Conservation (phyloP, 768 basidiomycete genomes). For the Mycena pura region DNA sequence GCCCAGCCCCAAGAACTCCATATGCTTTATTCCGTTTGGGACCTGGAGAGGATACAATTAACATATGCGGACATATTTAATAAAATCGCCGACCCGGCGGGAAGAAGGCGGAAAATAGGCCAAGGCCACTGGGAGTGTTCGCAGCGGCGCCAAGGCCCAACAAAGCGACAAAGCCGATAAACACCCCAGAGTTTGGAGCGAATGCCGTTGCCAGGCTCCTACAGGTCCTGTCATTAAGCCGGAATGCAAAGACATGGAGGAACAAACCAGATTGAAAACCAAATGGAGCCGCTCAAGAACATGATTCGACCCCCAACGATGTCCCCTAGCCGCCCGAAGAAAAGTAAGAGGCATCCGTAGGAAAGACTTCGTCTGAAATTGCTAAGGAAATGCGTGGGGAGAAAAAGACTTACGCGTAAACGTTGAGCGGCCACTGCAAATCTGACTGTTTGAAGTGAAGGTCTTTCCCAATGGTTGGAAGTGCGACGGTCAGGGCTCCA, state of each 20-base stretch:
- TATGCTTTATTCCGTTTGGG: slow-evolving; percentile 37
- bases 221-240: background rate
- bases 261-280: slow-evolving; percentile 39
- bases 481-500: slow-evolving; percentile 35
- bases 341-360: slow-evolving; percentile 31
- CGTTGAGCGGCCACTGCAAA: slow-evolving; percentile 34
- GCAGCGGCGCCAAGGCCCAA: slow-evolving; percentile 42
- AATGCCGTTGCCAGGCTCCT: slow-evolving; percentile 40
- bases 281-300: slow-evolving; percentile 38
- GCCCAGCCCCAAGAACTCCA: slow-evolving; percentile 42
- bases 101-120: slow-evolving; percentile 36
- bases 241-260: background rate
- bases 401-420: slow-evolving; percentile 32
- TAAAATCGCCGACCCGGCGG: slow-evolving; percentile 23
- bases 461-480: slow-evolving; percentile 35
- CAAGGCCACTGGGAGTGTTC: slow-evolving; percentile 39
- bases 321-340: slow-evolving; percentile 34
- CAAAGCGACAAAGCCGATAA: slow-evolving; percentile 40
- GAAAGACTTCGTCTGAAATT: too few relatives aligned
- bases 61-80: background rate
- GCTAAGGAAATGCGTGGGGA: too few relatives aligned
- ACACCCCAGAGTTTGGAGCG: slow-evolving; percentile 32
- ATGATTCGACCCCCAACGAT: slow-evolving; percentile 34
- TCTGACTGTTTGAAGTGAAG: slow-evolving; percentile 31
- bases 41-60: too few relatives aligned